phyloP scores from a whole-genome alignment of 345 rosid genomes.

The Schrenkiella parvula region DNA sequence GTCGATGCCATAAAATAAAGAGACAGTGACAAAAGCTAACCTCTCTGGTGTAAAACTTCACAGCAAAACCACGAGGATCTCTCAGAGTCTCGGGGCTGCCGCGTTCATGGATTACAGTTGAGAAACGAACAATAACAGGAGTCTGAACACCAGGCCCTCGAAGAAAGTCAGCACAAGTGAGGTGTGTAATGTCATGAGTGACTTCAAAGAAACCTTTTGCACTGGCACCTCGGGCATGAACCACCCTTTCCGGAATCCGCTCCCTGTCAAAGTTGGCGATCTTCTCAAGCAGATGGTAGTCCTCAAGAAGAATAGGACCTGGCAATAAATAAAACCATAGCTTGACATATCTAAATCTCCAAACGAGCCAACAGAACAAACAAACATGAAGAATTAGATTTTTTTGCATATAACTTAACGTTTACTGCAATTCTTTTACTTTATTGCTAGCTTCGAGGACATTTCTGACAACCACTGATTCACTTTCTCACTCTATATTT shows the following conservation, averaged over 20 bases:
- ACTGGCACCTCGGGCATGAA: constrained; percentile 98
- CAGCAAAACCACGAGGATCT: constrained; percentile 97
- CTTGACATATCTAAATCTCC: neutral
- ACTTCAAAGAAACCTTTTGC: constrained; percentile 99
- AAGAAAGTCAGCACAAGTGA: constrained; percentile 92
- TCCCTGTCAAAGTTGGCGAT: constrained; percentile 92
- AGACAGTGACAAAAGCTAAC: constrained; percentile 35
- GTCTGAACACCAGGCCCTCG: constrained; percentile 93
- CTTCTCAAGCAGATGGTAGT: constrained; percentile 91
- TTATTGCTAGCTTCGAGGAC: neutral
- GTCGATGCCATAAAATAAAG: no score
- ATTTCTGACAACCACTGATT: neutral
- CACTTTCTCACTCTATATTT: neutral
- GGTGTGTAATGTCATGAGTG: constrained; percentile 76
- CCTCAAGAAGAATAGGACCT: constrained; percentile 98
- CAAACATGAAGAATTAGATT: neutral
- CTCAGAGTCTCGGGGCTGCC: constrained; percentile 98
- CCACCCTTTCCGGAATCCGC: constrained; percentile 95
- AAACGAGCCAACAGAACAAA: neutral
- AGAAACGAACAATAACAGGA: constrained; percentile 93
- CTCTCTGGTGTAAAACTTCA: constrained; percentile 98
- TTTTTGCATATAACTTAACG: neutral
- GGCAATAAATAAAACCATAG: constrained; percentile 3
- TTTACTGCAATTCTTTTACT: neutral
- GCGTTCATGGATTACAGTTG: constrained; percentile 96